Evolutionary conservation across 495 filamentous ascomycete genomes (phyloP), one percentile per base, ranked within the genome.

Genomic region (Penicillium verhagenii): DNA sequence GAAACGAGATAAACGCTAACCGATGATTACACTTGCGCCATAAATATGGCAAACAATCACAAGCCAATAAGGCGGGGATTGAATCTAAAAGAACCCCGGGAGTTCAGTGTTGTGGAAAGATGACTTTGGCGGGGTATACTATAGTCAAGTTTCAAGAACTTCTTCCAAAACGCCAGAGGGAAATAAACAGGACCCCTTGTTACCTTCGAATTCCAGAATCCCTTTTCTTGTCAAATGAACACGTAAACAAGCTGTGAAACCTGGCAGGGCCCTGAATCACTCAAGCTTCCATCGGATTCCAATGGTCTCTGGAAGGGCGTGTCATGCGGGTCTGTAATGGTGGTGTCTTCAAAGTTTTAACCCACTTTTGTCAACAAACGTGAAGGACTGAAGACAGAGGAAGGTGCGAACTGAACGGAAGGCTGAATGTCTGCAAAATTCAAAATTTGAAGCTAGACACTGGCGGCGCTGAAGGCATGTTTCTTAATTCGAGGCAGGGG

Each of bases 261-360:
- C 29, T 26, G 46, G 42, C 38, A 48, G 20, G 25, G 31, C 42
- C 37, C 48, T 52, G 53, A 53, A 56, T 56, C 53, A 63, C 54
- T 60, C 53, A 58, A 42, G 51, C 39, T 70, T 70, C 67, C 62
- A 70, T 68, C 26, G 21, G 67, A 53, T 70, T 70, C 67, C 48
- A 61, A 51, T 42, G 61, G 60, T 61, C 53, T 61, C 51, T 50
- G 38, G 44, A 23, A 66, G 56, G 66, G 60, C 63, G 63, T 53
- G 54, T 48, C 25, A 50, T 37, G 47, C 18, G 49, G 26, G n/a
- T 16, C n/a, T n/a, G n/a, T n/a, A 16, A 25, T 16, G 20, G 13
- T 35, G 33, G 33, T 35, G 13, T 35, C 16, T 10, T 25, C n/a
- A n/a, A n/a, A 10, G 42, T 45, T 45, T n/a, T n/a, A n/a, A 45